Conservation (phyloP, 2,329 filamentous ascomycete species). For the Neonectria neomacrospora region DNA sequence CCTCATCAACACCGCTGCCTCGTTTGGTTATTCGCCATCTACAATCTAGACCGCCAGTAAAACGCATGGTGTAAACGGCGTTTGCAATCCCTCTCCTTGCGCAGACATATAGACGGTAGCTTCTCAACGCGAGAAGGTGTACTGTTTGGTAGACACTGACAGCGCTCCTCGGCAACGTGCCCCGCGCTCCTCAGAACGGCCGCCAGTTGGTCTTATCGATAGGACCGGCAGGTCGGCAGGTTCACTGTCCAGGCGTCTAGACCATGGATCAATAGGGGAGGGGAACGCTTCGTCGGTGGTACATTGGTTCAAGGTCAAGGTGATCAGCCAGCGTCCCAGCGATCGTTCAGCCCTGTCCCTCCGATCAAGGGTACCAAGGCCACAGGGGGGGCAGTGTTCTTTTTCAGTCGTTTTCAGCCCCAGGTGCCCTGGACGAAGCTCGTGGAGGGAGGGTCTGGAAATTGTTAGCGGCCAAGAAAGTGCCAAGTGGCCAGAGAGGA, state of each 20-base stretch:
- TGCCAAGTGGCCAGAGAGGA: conserved; percentile 35
- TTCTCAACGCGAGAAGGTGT: not conserved
- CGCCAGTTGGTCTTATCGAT: not conserved
- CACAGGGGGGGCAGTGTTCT: not conserved
- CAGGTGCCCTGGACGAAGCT: not conserved
- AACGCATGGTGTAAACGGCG: not conserved
- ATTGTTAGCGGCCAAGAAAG: conserved; percentile 34
- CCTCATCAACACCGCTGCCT: not conserved
- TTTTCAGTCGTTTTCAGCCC: not conserved
- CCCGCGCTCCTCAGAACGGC: not conserved
- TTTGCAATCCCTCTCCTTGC: not conserved
- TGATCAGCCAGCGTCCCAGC: not conserved
- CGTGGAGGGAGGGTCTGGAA: conserved; percentile 17
- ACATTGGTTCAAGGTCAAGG: too few species aligned
- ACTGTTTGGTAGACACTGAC: not conserved
- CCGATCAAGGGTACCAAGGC: not conserved
- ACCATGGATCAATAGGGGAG: too few species aligned
- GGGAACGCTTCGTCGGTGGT: not conserved
- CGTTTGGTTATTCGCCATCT: not conserved
- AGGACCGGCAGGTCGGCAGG: not conserved
- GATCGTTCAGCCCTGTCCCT: not conserved
- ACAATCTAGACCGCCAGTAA: not conserved
- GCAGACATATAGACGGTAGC: not conserved
- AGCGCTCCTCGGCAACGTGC: too few species aligned
- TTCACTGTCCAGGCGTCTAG: not conserved